These are phyloP conservation scores for Amanita exitialis DNA, from an alignment of 768 basidiomycete genomes.

Conservation along the genomic window DNA sequence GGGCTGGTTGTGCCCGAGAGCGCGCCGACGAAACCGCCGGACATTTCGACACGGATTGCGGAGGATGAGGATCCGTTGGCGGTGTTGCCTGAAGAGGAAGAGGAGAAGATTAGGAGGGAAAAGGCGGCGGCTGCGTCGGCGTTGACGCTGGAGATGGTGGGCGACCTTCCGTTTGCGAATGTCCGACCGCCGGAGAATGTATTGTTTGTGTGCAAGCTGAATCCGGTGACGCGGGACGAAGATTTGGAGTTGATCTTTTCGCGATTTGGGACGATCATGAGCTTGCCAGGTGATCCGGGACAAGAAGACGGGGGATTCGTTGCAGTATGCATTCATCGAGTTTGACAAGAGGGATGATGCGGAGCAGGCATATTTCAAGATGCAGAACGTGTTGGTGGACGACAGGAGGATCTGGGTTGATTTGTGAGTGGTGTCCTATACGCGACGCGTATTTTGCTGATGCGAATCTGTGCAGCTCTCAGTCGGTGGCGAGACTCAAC, in stretches of 20 bases:
- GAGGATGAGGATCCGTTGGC: slow-evolving; percentile 90
- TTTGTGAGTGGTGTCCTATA: slow-evolving; percentile 51
- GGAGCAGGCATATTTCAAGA: slow-evolving; percentile 98
- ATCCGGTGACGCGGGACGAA: slow-evolving; percentile 90
- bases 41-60: slow-evolving; percentile 81
- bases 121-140: slow-evolving; percentile 90
- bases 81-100: slow-evolving; percentile 77
- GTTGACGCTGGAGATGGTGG: slow-evolving; percentile 97
- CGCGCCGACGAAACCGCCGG: slow-evolving; percentile 74
- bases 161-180: slow-evolving; percentile 95
- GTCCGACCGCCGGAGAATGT: slow-evolving; percentile 98
- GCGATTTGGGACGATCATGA: slow-evolving; percentile 90
- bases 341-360: slow-evolving; percentile 92
- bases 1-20: slow-evolving; percentile 64
- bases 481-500: slow-evolving; percentile 89
- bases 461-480: slow-evolving; percentile 47
- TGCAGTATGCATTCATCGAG: slow-evolving; percentile 98
- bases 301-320: slow-evolving; percentile 89
- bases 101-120: slow-evolving; percentile 70
- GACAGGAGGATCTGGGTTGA: slow-evolving; percentile 99
- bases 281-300: slow-evolving; percentile 94
- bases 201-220: slow-evolving; percentile 97
- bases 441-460: not conserved
- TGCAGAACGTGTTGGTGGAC: slow-evolving; percentile 98
- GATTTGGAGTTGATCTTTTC: slow-evolving; percentile 97